phyloP scores from a whole-genome alignment of 1,284 basidiomycete genomes.

The Fomitopsis schrenkii region DNA sequence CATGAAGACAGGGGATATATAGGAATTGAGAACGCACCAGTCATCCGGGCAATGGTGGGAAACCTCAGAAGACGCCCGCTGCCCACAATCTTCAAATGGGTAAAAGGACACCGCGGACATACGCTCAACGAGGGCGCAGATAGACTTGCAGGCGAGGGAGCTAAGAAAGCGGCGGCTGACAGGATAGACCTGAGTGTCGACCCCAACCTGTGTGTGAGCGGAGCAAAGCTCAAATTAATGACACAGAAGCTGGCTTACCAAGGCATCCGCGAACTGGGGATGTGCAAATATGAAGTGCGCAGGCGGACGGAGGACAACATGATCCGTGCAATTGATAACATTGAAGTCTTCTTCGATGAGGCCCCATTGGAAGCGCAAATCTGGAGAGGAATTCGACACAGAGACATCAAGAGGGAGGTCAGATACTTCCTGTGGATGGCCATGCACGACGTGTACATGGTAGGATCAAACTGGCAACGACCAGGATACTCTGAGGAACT shows the following conservation, averaged over 20 bases:
- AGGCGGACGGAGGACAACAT: neutral
- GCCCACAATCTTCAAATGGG: neutral
- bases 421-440: neutral
- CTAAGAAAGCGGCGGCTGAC: neutral
- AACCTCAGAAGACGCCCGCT: neutral
- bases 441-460: conserved; percentile 1
- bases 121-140: neutral
- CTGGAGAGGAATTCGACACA: neutral
- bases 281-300: neutral
- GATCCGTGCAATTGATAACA: neutral
- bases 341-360: neutral
- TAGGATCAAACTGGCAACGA: neutral
- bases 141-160: neutral
- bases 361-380: neutral
- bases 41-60: neutral
- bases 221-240: neutral
- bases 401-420: neutral
- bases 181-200: no score
- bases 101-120: neutral
- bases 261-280: neutral
- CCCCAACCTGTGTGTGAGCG: neutral
- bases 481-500: neutral
- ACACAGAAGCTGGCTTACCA: neutral
- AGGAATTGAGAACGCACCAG: neutral
- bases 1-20: neutral